These are phyloP conservation scores for Penicillium arizonense DNA, from an alignment of 495 filamentous ascomycete genomes.

Conservation along the genomic window DNA sequence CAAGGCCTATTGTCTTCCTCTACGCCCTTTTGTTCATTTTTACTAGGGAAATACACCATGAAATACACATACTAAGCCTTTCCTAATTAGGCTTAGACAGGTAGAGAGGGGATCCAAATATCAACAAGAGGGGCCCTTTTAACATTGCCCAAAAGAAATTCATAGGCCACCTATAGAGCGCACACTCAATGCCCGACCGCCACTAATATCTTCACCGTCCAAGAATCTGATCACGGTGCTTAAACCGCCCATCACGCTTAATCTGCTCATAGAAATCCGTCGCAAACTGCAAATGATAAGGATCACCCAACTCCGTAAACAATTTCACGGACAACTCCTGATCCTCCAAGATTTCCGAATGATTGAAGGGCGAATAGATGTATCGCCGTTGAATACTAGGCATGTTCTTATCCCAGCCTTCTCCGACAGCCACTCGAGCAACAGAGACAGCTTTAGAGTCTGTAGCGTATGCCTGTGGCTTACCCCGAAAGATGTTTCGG, in stretches of 20 bases:
- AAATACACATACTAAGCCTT: no score
- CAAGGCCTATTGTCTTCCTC: no score
- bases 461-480: slow-evolving; percentile 25
- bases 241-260: slow-evolving; percentile 17
- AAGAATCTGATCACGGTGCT: slow-evolving; percentile 25
- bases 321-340: slow-evolving; percentile 27
- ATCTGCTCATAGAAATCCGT: slow-evolving; percentile 15
- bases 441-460: slow-evolving; percentile 30
- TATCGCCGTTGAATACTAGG: slow-evolving; percentile 23
- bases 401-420: slow-evolving; percentile 28
- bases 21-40: no score
- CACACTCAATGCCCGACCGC: no score
- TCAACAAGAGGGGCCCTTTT: no score
- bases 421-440: slow-evolving; percentile 22
- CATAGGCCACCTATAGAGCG: no score
- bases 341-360: slow-evolving; percentile 28
- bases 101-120: no score
- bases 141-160: no score
- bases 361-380: slow-evolving; percentile 37
- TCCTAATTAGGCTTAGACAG: no score
- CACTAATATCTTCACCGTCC: neutral
- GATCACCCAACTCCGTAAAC: slow-evolving; percentile 21
- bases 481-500: slow-evolving; percentile 32
- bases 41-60: no score
- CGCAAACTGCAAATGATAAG: slow-evolving; percentile 18